phyloP scores from a whole-genome alignment of 352 stramenopile species.

The Pythium apleroticum region DNA sequence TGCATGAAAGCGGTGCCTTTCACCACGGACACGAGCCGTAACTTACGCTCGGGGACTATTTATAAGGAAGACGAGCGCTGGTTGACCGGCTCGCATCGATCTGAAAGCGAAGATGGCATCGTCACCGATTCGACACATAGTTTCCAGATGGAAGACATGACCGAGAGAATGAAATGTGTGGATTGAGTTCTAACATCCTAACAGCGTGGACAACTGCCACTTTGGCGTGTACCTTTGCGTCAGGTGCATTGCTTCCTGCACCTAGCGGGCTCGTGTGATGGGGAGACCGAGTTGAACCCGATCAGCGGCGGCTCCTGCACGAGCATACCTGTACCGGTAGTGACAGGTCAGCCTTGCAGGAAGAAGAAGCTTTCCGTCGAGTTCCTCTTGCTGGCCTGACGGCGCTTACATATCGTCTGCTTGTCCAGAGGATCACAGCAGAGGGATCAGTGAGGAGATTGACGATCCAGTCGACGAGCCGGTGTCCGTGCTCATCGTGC shows the following conservation, averaged over 20 bases:
- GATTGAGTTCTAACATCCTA: neutral
- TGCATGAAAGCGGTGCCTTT: neutral
- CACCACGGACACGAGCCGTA: neutral
- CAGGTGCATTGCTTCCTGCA: constrained; percentile 24
- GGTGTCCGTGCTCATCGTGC: neutral
- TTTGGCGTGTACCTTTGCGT: neutral
- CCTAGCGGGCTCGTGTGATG: neutral
- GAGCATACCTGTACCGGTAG: too few relatives aligned
- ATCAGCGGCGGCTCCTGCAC: neutral
- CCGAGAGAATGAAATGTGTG: neutral
- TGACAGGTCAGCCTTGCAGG: too few relatives aligned
- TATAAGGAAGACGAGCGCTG: neutral
- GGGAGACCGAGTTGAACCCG: neutral
- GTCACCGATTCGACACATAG: too few relatives aligned
- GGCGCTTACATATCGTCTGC: neutral
- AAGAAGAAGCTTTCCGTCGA: constrained; percentile 18
- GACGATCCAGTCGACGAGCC: constrained; percentile 13
- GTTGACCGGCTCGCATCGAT: too few relatives aligned
- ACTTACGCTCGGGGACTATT: neutral
- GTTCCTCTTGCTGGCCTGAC: constrained; percentile 5
- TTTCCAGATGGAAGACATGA: too few relatives aligned
- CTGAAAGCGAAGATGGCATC: neutral
- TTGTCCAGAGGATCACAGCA: constrained; percentile 13
- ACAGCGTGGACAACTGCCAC: neutral
- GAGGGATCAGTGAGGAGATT: constrained; percentile 13